Conservation (phyloP, 2,329 filamentous ascomycete genomes). For the Claviceps maximensis region DNA sequence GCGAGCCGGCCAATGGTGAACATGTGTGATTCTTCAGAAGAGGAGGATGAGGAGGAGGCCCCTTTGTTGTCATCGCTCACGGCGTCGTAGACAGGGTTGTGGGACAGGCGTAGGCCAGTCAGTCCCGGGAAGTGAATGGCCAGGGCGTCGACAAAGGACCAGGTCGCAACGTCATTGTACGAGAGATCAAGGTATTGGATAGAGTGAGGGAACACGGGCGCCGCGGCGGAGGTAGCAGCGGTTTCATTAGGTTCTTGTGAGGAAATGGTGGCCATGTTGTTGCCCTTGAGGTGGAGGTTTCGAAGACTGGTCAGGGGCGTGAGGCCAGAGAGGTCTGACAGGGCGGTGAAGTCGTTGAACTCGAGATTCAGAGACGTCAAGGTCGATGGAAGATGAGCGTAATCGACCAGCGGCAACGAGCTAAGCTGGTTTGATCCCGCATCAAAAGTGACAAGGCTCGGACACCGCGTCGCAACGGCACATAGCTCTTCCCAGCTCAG, state of each 20-base stretch:
- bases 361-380: slow-evolving; percentile 56
- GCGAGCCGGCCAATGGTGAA: slow-evolving; percentile 66
- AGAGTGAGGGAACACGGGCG: slow-evolving; percentile 36
- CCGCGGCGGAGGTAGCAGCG: slow-evolving; percentile 20
- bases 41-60: slow-evolving; percentile 19
- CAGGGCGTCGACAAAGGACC: slow-evolving; percentile 63
- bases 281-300: slow-evolving; percentile 61
- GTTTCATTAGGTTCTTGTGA: slow-evolving; percentile 8
- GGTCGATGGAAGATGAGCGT: slow-evolving; percentile 30
- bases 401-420: slow-evolving; percentile 29
- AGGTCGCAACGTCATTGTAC: slow-evolving; percentile 54
- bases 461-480: slow-evolving; percentile 39
- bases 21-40: slow-evolving; percentile 77
- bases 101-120: slow-evolving; percentile 60
- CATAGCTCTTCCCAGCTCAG: slow-evolving; percentile 53
- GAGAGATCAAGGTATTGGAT: slow-evolving; percentile 60
- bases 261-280: slow-evolving; percentile 44
- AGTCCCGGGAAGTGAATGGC: slow-evolving; percentile 58
- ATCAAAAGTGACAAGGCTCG: slow-evolving; percentile 34
- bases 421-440: slow-evolving; percentile 46
- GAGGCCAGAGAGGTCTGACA: slow-evolving; percentile 45
- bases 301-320: slow-evolving; percentile 36
- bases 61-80: slow-evolving; percentile 25
- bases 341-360: slow-evolving; percentile 51
- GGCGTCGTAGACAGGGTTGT: slow-evolving; percentile 70